These are phyloP conservation scores for Phytophthora multivora DNA, from an alignment of 352 stramenopile genomes.

Conservation along the genomic window DNA sequence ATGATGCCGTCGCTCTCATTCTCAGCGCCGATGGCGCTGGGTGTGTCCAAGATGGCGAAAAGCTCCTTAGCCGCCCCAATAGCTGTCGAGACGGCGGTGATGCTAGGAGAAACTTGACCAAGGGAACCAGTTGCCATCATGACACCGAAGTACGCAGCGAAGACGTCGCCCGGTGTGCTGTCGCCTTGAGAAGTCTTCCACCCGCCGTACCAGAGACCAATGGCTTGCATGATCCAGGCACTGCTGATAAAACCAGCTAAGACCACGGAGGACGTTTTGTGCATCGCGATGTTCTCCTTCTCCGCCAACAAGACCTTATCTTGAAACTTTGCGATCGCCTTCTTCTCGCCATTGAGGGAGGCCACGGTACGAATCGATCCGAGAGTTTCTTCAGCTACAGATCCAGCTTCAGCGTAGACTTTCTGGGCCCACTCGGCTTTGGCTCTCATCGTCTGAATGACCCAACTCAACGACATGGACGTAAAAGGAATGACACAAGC, in stretches of 20 bases:
- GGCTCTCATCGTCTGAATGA: constrained; percentile 34
- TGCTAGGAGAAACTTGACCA: constrained; percentile 51
- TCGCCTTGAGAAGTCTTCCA: constrained; percentile 42
- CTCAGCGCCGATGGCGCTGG: constrained; percentile 53
- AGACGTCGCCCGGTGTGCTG: constrained; percentile 43
- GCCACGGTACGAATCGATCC: constrained; percentile 48
- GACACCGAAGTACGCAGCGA: constrained; percentile 54
- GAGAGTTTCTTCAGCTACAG: constrained; percentile 49
- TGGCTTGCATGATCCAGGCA: constrained; percentile 54
- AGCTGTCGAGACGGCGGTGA: constrained; percentile 45
- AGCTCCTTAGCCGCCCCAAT: constrained; percentile 39
- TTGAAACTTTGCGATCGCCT: constrained; percentile 41
- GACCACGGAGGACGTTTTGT: constrained; percentile 38
- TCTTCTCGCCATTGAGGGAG: constrained; percentile 45
- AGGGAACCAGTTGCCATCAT: constrained; percentile 47
- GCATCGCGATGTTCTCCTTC: constrained; percentile 41
- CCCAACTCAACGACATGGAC: constrained; percentile 29
- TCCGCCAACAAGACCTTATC: constrained; percentile 36
- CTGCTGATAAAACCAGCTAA: constrained; percentile 45
- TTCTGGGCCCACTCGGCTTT: constrained; percentile 37
- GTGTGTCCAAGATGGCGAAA: constrained; percentile 54
- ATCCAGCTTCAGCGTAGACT: constrained; percentile 50
- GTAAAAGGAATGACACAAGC: constrained; percentile 39
- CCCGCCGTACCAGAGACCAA: constrained; percentile 62
- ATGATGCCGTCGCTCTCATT: constrained; percentile 41